phyloP scores from a whole-genome alignment of 1,284 basidiomycete genomes.

The Papiliotrema flavescens region DNA sequence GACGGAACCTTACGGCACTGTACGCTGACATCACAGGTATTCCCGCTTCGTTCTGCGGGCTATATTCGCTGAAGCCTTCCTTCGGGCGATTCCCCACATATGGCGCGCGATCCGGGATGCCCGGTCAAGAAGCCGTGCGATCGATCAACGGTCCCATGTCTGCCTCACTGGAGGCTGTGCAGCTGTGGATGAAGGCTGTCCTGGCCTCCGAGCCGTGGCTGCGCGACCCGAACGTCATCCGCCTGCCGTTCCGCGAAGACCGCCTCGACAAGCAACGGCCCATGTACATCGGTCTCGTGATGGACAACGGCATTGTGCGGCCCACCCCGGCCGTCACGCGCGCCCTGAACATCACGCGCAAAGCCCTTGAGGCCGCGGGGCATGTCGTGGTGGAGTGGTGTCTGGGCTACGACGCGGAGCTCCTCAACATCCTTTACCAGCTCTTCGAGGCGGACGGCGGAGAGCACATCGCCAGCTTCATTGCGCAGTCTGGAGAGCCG shows the following conservation, averaged over 20 bases:
- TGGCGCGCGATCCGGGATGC: conserved; percentile 60
- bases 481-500: conserved; percentile 27
- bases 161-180: conserved; percentile 58
- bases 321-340: conserved; percentile 69
- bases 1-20: neutral
- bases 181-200: conserved; percentile 58
- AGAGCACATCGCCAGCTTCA: conserved; percentile 28
- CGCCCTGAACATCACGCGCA: conserved; percentile 59
- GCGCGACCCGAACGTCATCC: conserved; percentile 60
- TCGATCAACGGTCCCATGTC: conserved; percentile 72
- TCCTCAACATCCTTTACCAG: conserved; percentile 17
- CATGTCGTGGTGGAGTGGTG: conserved; percentile 56
- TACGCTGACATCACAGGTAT: conserved; percentile 48
- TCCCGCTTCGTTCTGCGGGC: conserved; percentile 62
- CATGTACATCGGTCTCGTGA: conserved; percentile 32
- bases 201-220: conserved; percentile 61
- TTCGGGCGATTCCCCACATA: neutral
- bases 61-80: conserved; percentile 68
- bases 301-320: conserved; percentile 59
- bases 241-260: conserved; percentile 62
- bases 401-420: conserved; percentile 6
- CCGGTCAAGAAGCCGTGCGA: conserved; percentile 66
- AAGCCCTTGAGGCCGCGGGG: conserved; percentile 61
- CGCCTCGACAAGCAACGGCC: conserved; percentile 44
- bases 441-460: conserved; percentile 42